Conservation (phyloP, 257 asterid genomes). For the Leonotis leonurus region DNA sequence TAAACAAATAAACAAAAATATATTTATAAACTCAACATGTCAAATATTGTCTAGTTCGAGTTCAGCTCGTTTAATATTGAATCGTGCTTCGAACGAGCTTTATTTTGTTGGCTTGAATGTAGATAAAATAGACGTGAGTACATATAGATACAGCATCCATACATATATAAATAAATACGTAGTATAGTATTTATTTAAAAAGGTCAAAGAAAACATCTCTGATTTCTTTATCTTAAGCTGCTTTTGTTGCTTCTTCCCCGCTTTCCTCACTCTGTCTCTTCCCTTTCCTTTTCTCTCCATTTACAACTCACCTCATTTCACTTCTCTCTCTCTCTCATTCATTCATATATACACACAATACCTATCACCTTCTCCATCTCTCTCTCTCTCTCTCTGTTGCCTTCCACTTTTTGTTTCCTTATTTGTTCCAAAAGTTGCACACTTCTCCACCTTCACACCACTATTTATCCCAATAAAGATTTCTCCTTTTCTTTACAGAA, state of each 20-base stretch:
- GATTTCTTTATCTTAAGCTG: slow-evolving; percentile 22
- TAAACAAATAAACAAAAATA: too few species aligned
- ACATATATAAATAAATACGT: background rate
- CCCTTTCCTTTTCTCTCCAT: slow-evolving; percentile 1
- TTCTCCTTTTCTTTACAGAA: background rate
- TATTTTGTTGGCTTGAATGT: too few species aligned
- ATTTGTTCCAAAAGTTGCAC: slow-evolving; percentile 21
- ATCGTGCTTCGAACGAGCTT: too few species aligned
- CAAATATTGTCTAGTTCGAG: too few species aligned
- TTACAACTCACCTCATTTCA: background rate
- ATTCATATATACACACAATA: background rate
- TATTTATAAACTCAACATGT: too few species aligned
- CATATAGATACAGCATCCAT: too few species aligned
- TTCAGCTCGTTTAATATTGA: too few species aligned
- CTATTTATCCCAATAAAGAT: background rate
- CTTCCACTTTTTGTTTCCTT: slow-evolving; percentile 17
- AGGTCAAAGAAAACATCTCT: slow-evolving; percentile 45
- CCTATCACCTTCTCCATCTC: slow-evolving; percentile 3
- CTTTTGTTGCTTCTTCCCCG: slow-evolving; percentile 39
- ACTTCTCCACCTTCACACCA: too few species aligned
- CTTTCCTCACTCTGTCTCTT: slow-evolving; percentile 35
- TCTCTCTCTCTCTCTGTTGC: background rate
- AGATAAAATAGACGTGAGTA: too few species aligned
- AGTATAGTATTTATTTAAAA: too few species aligned
- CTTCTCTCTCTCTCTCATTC: background rate